A percentile compares a stretch with the other conserved stretches of the same genome.
These are phyloP conservation scores for Pythium sukuiense DNA, from an alignment of 352 stramenopile genomes.

Conservation along the genomic window DNA sequence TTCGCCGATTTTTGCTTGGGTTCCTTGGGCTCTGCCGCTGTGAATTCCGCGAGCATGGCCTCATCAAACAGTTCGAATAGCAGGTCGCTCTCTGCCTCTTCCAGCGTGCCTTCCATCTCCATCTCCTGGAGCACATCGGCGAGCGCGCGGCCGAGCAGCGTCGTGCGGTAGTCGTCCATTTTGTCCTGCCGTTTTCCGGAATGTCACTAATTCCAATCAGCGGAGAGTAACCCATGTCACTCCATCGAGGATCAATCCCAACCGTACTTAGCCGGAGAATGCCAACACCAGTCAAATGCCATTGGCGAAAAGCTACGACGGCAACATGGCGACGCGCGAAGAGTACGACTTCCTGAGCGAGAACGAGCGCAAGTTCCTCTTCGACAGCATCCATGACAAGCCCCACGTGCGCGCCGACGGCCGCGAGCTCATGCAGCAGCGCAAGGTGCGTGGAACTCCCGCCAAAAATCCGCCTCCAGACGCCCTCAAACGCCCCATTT, in stretches of 20 bases:
- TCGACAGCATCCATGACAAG: conserved; percentile 54
- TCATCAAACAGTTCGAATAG: conserved; percentile 63
- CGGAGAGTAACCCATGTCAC: background rate
- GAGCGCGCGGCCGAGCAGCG: conserved; percentile 55
- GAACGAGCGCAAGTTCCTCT: conserved; percentile 81
- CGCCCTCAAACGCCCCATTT: background rate
- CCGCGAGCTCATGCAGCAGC: conserved; percentile 78
- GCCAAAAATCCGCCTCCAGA: background rate
- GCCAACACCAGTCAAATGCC: conserved; percentile 17
- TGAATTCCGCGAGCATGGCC: conserved; percentile 38
- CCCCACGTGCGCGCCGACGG: conserved; percentile 71
- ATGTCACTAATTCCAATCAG: conserved; percentile 9
- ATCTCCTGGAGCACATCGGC: conserved; percentile 63
- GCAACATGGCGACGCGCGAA: conserved; percentile 25
- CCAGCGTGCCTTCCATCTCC: conserved; percentile 29
- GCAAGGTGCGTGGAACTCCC: conserved; percentile 40
- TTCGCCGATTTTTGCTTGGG: background rate
- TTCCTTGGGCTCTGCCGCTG: conserved; percentile 5
- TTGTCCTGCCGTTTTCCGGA: background rate
- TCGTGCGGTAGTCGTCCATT: conserved; percentile 71
- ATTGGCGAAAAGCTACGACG: background rate
- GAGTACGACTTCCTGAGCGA: conserved; percentile 75
- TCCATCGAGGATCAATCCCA: conserved; percentile 37
- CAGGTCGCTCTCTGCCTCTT: conserved; percentile 37
- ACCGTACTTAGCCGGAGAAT: conserved; percentile 23